Base-by-base conservation (phyloP, 345 rosid species). In the Turnera subulata region DNA sequence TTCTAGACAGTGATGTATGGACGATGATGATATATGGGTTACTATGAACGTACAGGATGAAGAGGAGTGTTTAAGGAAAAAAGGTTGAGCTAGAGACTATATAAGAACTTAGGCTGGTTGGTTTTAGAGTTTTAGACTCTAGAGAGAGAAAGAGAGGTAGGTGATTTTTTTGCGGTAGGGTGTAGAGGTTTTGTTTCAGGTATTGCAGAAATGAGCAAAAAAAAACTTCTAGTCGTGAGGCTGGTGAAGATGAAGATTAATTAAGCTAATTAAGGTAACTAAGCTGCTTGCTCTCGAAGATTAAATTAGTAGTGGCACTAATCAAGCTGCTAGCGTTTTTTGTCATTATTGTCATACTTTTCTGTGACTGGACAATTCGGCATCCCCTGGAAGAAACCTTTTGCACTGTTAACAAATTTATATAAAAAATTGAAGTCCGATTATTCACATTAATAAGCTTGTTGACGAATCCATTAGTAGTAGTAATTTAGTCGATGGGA, bases 21-120 rank as follows among this genome's bases (percentile, higher is more conserved):
- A 26, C 18, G 6, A 25, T 29, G 35, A 29, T 29, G 35, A 29
- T 29, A 29, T 29, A 29, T 29, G 38, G 60, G 43, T 46, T 40
- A 53, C 61, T 40, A 38, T 32, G 46, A 48, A 61, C 65, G 61
- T 67, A 37, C n/a, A 19, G 50, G 29, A 51, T n/a, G 52, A 18
- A 46, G 38, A 6, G 58, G 29, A 57, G 35, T 25, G 58, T 35
- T 23, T 2, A 0, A 33, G 25, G 21, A 16, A 11, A 49, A 37
- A 26, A 11, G 60, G 40, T 22, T 64, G 56, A 29, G 35, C 8
- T 29, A 8, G 46, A 16, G 40, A 54, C 55, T 29, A 29, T 46
- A 44, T 17, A 38, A 24, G 21, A 19, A 15, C 49, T n/a, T 47
- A 5, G 20, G 39, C 4, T 19, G 48, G 35, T 44, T 35, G 42